These are phyloP conservation scores for Botrytis galanthina DNA, from an alignment of 2,329 filamentous ascomycete genomes.

Conservation along the genomic window DNA sequence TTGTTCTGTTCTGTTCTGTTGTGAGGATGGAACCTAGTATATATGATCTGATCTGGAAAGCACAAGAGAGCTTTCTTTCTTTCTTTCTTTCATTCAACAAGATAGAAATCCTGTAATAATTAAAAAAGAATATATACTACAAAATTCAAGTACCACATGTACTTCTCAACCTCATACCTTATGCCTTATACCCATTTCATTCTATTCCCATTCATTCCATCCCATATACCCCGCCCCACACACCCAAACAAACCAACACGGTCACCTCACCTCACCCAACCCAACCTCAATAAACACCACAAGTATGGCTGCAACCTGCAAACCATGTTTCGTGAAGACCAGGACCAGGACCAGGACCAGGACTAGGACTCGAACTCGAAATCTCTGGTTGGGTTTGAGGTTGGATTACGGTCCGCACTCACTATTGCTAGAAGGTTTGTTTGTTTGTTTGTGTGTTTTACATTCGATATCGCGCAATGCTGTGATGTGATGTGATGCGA, in stretches of 20 bases:
- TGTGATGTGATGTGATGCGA: too few relatives aligned
- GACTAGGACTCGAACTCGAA: too few relatives aligned
- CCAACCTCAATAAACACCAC: not conserved
- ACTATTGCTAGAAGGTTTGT: not conserved
- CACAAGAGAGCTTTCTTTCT: not conserved
- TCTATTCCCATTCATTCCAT: too few relatives aligned
- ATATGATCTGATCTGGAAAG: not conserved
- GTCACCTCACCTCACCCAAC: not conserved
- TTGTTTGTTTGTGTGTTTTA: too few relatives aligned
- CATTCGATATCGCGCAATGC: too few relatives aligned
- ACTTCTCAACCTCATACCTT: too few relatives aligned
- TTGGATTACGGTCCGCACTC: accelerated
- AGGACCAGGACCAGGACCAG: too few relatives aligned
- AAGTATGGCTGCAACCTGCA: accelerated
- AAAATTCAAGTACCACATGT: not conserved
- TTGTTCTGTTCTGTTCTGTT: too few relatives aligned
- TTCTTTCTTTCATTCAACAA: too few relatives aligned
- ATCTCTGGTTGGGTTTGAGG: too few relatives aligned
- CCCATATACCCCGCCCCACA: not conserved
- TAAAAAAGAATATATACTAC: accelerated
- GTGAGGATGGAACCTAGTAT: too few relatives aligned
- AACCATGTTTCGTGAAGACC: too few relatives aligned
- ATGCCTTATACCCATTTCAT: not conserved
- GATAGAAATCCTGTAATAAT: not conserved
- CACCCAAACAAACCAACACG: not conserved